Conservation (phyloP, 805 yeast genomes). For the Lachancea meyersii region DNA sequence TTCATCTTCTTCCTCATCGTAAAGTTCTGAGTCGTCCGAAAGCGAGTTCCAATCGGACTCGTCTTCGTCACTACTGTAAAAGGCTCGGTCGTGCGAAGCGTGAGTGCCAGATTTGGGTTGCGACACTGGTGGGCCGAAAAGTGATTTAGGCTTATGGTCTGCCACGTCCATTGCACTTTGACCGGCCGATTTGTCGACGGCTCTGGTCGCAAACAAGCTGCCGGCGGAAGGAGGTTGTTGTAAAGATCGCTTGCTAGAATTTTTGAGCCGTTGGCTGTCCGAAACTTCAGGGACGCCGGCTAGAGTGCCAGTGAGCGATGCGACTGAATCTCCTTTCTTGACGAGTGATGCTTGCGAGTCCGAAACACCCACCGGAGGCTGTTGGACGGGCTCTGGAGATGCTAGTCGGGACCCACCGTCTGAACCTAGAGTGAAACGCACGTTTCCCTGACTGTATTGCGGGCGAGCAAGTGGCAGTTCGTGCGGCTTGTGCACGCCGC, state of each 20-base stretch:
- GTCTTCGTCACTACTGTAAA: slow-evolving; percentile 32
- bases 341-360: not conserved
- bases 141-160: slow-evolving; percentile 5
- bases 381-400: slow-evolving; percentile 3
- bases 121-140: slow-evolving; percentile 8
- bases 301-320: not conserved
- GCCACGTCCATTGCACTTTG: not conserved
- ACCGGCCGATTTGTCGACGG: not conserved
- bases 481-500: slow-evolving; percentile 1
- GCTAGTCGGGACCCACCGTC: slow-evolving; percentile 1
- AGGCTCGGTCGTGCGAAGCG: slow-evolving; percentile 17
- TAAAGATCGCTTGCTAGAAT: not conserved
- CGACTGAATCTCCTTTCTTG: not conserved
- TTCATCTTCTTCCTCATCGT: slow-evolving; percentile 30
- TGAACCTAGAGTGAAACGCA: slow-evolving; percentile 5
- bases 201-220: slow-evolving; percentile 3
- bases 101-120: slow-evolving; percentile 4
- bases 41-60: slow-evolving; percentile 32
- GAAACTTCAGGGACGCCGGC: not conserved
- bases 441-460: not conserved
- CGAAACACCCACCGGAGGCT: not conserved
- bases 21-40: slow-evolving; percentile 23
- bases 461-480: not conserved
- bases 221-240: slow-evolving; percentile 2
- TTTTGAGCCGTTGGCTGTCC: not conserved